Percentiles rank a stretch among this genome's conserved stretches.
Evolutionary conservation across 805 yeast genomes (phyloP).

Genomic region (Grigorovia transvaalensis): DNA sequence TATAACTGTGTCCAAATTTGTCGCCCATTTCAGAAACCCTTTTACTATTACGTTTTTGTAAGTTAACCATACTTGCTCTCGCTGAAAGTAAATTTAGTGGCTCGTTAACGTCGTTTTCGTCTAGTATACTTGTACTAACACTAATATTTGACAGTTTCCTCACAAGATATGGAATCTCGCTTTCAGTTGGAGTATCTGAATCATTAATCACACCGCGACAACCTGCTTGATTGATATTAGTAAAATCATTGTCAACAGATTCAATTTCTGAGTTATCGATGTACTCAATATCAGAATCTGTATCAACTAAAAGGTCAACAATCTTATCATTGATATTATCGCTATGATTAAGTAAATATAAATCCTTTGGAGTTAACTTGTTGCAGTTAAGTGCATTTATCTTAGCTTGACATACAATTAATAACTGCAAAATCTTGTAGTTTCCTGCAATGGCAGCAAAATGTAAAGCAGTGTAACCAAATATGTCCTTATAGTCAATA

Average conservation of each 20-base stretch:
- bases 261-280: slow-evolving; percentile 19
- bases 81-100: background rate
- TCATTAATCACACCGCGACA: slow-evolving; percentile 26
- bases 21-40: background rate
- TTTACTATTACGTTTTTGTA: slow-evolving; percentile 18
- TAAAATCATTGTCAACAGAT: slow-evolving; percentile 15
- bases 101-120: slow-evolving; percentile 16
- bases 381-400: slow-evolving; percentile 40
- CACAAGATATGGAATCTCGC: slow-evolving; percentile 7
- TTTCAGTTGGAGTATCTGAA: slow-evolving; percentile 12
- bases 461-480: slow-evolving; percentile 81
- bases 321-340: slow-evolving; percentile 15
- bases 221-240: background rate
- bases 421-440: slow-evolving; percentile 49
- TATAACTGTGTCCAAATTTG: background rate
- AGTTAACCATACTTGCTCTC: background rate
- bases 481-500: slow-evolving; percentile 62
- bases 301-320: slow-evolving; percentile 22
- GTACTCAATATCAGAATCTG: slow-evolving; percentile 16
- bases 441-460: slow-evolving; percentile 73
- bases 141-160: slow-evolving; percentile 21
- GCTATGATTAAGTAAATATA: slow-evolving; percentile 17
- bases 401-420: slow-evolving; percentile 57
- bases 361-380: slow-evolving; percentile 33
- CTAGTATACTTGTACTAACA: slow-evolving; percentile 17